Base-by-base conservation (phyloP, 768 basidiomycete species). In the Russula compacta region DNA sequence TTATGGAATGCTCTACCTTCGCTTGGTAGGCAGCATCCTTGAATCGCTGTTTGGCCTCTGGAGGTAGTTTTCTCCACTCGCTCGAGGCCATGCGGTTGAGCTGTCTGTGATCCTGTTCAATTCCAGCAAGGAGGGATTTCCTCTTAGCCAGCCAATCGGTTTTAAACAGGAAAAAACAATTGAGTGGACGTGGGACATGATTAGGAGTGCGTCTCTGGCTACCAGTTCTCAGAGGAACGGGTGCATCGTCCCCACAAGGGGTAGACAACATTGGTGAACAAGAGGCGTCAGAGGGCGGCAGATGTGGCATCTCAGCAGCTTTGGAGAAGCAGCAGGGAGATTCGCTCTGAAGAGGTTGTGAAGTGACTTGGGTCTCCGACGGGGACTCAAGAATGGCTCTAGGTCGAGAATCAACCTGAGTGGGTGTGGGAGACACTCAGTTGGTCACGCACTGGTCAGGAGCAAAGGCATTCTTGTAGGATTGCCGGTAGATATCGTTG, bases 121-220 rank as follows among this genome's bases (percentile, higher is more conserved):
- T 57, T n/a, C 53, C 59, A 19, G 54, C 57, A 19, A 68, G 53
- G 39, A 52, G 53, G 7, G 59, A 60, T 29, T 55, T 59, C 43
- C 58, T 35, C 53, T 64, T 60, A 8, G 60, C 57, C 29, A 73
- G 69, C n/a, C 70, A 70, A 36, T 63, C 73, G 32, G 63, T 73
- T 44, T 69, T 60, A 49, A 68, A 70, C 43, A 70, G 32, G 49
- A 70, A 68, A 54, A 70, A 70, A 17, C 60, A 64, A 40, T 70
- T 70, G 4, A 68, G 66, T 0, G 69, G 69, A 10, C 69, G 69
- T 5, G 65, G 65, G 39, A 63, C 58, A 29, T 62, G 61, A 39
- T 58, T 46, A 8, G 64, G 58, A 21, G 35, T 24, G 33, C 54
- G 33, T 42, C 42, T 59, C 44, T 54, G 64, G 21, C 24, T 17